Percentiles rank a stretch among this genome's conserved stretches.
Evolutionary conservation across 495 filamentous ascomycete species (phyloP).

Genomic region (Talaromyces trachyspermus): DNA sequence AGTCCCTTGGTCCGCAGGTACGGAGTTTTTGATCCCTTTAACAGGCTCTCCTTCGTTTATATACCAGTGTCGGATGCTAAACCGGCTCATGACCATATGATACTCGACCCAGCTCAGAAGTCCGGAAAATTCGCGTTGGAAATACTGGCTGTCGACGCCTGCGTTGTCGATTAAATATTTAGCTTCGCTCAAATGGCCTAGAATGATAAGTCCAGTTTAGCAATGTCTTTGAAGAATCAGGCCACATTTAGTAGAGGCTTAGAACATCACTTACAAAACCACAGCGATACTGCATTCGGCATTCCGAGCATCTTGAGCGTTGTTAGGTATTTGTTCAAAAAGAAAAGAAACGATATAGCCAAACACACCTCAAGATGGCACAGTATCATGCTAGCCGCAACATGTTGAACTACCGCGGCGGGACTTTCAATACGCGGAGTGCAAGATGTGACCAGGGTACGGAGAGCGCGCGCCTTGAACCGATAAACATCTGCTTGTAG

Average conservation of each 20-base stretch:
- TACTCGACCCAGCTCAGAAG: conserved; percentile 5
- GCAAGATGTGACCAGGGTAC: conserved; percentile 3
- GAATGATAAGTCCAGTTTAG: background rate
- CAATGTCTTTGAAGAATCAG: background rate
- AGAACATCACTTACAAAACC: conserved; percentile 3
- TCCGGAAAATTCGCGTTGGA: conserved; percentile 1
- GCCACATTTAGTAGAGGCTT: background rate
- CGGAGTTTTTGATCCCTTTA: conserved; percentile 1
- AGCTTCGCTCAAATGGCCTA: conserved; percentile 5
- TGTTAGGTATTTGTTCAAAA: background rate
- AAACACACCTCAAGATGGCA: conserved; percentile 2
- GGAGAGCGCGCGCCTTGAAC: background rate
- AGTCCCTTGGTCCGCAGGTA: conserved; percentile 2
- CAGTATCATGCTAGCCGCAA: conserved; percentile 5
- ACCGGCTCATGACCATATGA: conserved; percentile 5
- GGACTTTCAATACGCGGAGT: background rate
- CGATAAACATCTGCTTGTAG: conserved; percentile 1
- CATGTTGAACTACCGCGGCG: background rate
- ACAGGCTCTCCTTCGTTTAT: background rate
- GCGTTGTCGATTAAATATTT: conserved; percentile 4
- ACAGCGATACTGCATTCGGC: conserved; percentile 1
- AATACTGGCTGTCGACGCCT: conserved; percentile 1
- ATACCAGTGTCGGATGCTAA: conserved; percentile 6
- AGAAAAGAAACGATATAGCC: background rate
- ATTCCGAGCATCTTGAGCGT: conserved; percentile 1